Evolutionary conservation across 23 red algal genomes (phyloP).

Genomic region (Agarophyton chilense): DNA sequence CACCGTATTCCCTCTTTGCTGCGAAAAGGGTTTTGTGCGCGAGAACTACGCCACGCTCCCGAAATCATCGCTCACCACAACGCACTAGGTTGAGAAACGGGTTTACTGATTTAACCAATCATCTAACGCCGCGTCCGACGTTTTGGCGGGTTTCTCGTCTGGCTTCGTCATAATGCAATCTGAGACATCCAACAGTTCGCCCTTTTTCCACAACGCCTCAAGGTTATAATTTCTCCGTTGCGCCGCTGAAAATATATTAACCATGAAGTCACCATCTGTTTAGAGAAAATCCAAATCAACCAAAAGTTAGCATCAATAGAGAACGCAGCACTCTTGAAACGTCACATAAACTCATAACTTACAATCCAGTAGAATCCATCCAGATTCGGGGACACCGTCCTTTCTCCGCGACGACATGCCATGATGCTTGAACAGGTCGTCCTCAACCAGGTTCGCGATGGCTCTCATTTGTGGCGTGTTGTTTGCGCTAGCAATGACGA

Average conservation of each 20-base stretch:
- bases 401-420: slow-evolving; percentile 29
- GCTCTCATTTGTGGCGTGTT: slow-evolving; percentile 88
- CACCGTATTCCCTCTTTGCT: not conserved
- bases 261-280: slow-evolving; percentile 90
- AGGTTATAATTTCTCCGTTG: slow-evolving; percentile 81
- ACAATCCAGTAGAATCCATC: slow-evolving; percentile 97
- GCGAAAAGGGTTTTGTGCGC: not conserved
- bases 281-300: not conserved
- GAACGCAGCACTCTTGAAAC: not conserved
- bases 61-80: not conserved
- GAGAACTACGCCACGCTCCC: not conserved
- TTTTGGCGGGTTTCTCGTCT: slow-evolving; percentile 11
- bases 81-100: too few species aligned
- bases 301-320: not conserved
- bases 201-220: slow-evolving; percentile 80
- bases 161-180: slow-evolving; percentile 37
- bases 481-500: slow-evolving; percentile 77
- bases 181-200: slow-evolving; percentile 82
- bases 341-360: slow-evolving; percentile 23
- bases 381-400: slow-evolving; percentile 61
- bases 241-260: slow-evolving; percentile 85
- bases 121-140: slow-evolving; percentile 30
- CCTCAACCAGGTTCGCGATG: slow-evolving; percentile 88
- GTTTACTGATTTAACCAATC: slow-evolving; percentile 61
- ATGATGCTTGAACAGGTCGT: slow-evolving; percentile 69